Evolutionary conservation across 2,329 filamentous ascomycete species (phyloP).

Genomic region (Curvularia verruculosa): DNA sequence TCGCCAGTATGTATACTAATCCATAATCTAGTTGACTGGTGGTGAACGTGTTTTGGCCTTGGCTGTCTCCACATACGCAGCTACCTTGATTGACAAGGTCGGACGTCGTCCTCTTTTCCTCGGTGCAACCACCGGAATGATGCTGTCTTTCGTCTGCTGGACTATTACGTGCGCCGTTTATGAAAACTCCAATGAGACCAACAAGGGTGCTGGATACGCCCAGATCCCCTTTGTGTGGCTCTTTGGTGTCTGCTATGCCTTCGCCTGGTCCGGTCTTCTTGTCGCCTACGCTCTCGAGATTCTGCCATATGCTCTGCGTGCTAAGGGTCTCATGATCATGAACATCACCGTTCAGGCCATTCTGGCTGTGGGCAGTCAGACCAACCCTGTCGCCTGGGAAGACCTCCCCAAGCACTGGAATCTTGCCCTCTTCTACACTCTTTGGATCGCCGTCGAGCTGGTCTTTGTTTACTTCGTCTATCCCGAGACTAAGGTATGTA

Average conservation of each 20-base stretch:
- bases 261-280: conserved; percentile 65
- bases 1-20: conserved; percentile 6
- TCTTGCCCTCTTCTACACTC: conserved; percentile 69
- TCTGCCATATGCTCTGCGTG: conserved; percentile 56
- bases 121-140: conserved; percentile 46
- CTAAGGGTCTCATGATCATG: conserved; percentile 61
- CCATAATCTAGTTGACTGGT: conserved; percentile 31
- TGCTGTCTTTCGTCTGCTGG: conserved; percentile 46
- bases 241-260: conserved; percentile 59
- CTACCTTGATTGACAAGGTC: conserved; percentile 61
- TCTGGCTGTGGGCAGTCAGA: conserved; percentile 65
- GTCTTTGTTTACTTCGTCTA: conserved; percentile 59
- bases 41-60: conserved; percentile 66
- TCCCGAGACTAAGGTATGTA: conserved; percentile 59
- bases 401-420: conserved; percentile 63
- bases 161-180: conserved; percentile 42
- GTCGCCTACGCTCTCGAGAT: conserved; percentile 61
- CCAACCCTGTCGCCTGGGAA: conserved; percentile 68
- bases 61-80: conserved; percentile 62
- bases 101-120: conserved; percentile 65
- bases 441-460: conserved; percentile 66
- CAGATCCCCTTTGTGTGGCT: conserved; percentile 60
- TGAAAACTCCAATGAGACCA: conserved; percentile 37
- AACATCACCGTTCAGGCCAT: conserved; percentile 69
- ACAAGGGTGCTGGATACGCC: conserved; percentile 50